Conservation (phyloP, 1,139 yeast species). For the Kodamaea ohmeri region DNA sequence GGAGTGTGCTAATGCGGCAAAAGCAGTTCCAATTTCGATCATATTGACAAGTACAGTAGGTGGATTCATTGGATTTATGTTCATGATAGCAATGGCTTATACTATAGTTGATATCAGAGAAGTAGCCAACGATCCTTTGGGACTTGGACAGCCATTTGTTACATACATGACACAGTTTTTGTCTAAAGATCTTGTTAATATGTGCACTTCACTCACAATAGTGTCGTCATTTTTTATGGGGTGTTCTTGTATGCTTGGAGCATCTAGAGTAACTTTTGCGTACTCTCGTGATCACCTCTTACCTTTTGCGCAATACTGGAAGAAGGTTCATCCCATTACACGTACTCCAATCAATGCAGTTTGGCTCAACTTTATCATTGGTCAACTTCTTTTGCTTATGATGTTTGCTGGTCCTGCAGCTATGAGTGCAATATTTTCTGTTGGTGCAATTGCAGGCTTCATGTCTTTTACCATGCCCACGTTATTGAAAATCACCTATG, state of each 20-base stretch:
- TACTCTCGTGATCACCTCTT: slow-evolving; percentile 70
- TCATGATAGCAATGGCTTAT: slow-evolving; percentile 65
- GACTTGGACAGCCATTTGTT: slow-evolving; percentile 67
- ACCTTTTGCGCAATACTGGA: slow-evolving; percentile 55
- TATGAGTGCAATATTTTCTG: slow-evolving; percentile 72
- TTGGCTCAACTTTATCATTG: slow-evolving; percentile 58
- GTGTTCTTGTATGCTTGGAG: slow-evolving; percentile 64
- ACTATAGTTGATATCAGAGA: slow-evolving; percentile 53
- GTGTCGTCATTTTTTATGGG: slow-evolving; percentile 67
- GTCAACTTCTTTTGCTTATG: slow-evolving; percentile 54
- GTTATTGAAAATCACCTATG: slow-evolving; percentile 57
- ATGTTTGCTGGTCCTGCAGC: slow-evolving; percentile 72
- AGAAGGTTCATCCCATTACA: slow-evolving; percentile 50
- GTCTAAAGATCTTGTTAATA: slow-evolving; percentile 42
- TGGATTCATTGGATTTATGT: slow-evolving; percentile 59
- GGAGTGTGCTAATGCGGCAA: slow-evolving; percentile 63
- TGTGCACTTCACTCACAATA: slow-evolving; percentile 57
- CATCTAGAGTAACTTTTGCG: slow-evolving; percentile 67
- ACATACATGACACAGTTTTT: slow-evolving; percentile 55
- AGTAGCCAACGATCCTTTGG: slow-evolving; percentile 48
- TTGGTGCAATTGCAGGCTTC: slow-evolving; percentile 73
- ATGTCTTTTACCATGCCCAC: slow-evolving; percentile 71
- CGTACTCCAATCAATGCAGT: slow-evolving; percentile 71
- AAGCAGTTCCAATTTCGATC: slow-evolving; percentile 65
- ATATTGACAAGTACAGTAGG: slow-evolving; percentile 62